These are phyloP conservation scores for Neurospora cerealis DNA, from an alignment of 495 filamentous ascomycete genomes.

Conservation along the genomic window DNA sequence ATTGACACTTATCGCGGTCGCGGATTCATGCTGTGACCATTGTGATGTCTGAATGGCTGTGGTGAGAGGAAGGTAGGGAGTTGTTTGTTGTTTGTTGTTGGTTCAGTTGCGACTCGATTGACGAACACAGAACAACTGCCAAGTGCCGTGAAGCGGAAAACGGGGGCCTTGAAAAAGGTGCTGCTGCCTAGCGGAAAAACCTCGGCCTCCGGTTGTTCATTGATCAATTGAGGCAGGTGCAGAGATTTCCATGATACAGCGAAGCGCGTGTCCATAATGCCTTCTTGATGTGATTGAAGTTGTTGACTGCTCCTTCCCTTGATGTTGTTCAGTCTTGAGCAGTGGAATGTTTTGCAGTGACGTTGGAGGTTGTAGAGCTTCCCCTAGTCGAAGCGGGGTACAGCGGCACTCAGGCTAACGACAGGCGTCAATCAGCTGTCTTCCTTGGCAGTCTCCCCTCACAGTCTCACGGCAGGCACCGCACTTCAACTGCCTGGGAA, in stretches of 20 bases:
- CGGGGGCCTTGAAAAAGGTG: not conserved
- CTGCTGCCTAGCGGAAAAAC: not conserved
- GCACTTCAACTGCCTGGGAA: not conserved
- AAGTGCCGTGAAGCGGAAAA: not conserved
- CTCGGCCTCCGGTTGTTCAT: not conserved
- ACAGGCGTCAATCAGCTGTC: not conserved
- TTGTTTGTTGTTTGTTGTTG: not conserved
- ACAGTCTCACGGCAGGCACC: not conserved
- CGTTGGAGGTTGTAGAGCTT: not conserved
- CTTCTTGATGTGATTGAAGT: not conserved
- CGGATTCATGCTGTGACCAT: not conserved
- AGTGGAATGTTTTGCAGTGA: not conserved
- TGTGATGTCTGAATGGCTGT: not conserved
- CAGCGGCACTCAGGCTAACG: not conserved
- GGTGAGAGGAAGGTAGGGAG: not conserved
- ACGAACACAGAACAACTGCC: not conserved
- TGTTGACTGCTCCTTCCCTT: not conserved
- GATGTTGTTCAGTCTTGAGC: not conserved
- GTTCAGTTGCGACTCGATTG: not conserved
- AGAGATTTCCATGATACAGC: not conserved
- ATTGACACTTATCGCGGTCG: not conserved
- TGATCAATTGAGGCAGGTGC: not conserved
- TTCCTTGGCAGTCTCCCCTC: not conserved
- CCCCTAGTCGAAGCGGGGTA: not conserved
- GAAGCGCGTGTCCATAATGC: not conserved